Base-by-base conservation (phyloP, 202 grass and related monocot genomes). In the Cymbopogon flexuosus region DNA sequence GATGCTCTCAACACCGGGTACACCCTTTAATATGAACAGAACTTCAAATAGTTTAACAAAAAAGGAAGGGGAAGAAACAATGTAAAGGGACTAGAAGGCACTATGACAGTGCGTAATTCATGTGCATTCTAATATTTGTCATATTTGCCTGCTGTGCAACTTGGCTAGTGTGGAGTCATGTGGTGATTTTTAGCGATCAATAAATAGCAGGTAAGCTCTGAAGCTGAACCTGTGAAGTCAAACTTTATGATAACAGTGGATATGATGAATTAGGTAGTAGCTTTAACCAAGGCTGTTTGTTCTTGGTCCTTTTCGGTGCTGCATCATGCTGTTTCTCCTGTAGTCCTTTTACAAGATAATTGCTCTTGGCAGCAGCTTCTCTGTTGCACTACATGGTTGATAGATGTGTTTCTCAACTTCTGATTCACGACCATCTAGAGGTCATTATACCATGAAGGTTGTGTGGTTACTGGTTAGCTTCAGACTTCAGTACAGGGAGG, bases 181-280 rank as follows among this genome's bases (percentile, higher is more conserved):
- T 65, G 14, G 19, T 75, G 10, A 16, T 31, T 57, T 40, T 11
- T 33, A 57, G 40, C 54, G 46, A 58, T 35, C 64, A 36, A 73
- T 70, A 72, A 68, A 63, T 72, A 30, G 42, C 57, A 56, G 8
- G 18, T 79, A 52, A 23, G 29, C 10, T 34, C 58, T 30, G 35
- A 73, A 85, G 33, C 19, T 79, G 67, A 78, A 40, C 21, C 4
- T 72, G 13, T 43, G 42, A 83, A 72, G 23, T 0, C 33, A 64
- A 84, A 72, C 41, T 45, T 2, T 51, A 16, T 65, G 27, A 47
- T 21, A 66, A 46, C 43, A 37, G 45, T 52, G 6, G 16, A 14
- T 49, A 35, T 47, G 27, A 13, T 21, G 41, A 65, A 66, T 66
- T 78, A 66, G 14, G 74, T 78, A 65, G 5, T 35, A 65, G 40